A percentile compares a stretch with the other conserved stretches of the same genome.
phyloP scores from a whole-genome alignment of 129 eudicot genomes.

The Flaveria sonorensis region DNA sequence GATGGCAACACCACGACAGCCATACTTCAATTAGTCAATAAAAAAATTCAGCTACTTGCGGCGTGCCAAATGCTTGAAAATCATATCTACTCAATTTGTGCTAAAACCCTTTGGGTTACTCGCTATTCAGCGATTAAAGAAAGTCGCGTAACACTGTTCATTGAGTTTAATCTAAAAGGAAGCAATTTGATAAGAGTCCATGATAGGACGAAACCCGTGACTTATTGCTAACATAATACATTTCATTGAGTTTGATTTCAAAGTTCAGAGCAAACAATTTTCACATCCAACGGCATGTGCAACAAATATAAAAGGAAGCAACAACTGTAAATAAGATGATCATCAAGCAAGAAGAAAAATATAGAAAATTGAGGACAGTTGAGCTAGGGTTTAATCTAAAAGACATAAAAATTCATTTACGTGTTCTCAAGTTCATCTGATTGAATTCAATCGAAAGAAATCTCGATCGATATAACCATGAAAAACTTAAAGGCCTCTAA shows the following conservation, averaged over 20 bases:
- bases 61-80: too few relatives aligned
- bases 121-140: too few relatives aligned
- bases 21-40: background rate
- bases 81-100: too few relatives aligned
- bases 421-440: background rate
- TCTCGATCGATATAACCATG: background rate
- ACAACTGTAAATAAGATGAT: background rate
- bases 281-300: background rate
- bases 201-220: too few relatives aligned
- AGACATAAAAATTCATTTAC: background rate
- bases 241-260: background rate
- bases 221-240: background rate
- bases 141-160: too few relatives aligned
- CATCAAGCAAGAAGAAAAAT: background rate
- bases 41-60: background rate
- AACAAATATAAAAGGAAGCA: background rate
- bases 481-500: background rate
- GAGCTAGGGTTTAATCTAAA: constrained; percentile 4
- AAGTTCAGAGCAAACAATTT: background rate
- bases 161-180: too few relatives aligned
- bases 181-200: too few relatives aligned
- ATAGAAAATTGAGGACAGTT: background rate
- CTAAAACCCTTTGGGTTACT: too few relatives aligned
- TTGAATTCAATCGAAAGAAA: background rate
- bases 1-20: too few relatives aligned